A percentile compares a stretch with the other conserved stretches of the same genome.
Evolutionary conservation across 2,329 filamentous ascomycete species (phyloP).

Genomic region (Aspergillus brasiliensis): DNA sequence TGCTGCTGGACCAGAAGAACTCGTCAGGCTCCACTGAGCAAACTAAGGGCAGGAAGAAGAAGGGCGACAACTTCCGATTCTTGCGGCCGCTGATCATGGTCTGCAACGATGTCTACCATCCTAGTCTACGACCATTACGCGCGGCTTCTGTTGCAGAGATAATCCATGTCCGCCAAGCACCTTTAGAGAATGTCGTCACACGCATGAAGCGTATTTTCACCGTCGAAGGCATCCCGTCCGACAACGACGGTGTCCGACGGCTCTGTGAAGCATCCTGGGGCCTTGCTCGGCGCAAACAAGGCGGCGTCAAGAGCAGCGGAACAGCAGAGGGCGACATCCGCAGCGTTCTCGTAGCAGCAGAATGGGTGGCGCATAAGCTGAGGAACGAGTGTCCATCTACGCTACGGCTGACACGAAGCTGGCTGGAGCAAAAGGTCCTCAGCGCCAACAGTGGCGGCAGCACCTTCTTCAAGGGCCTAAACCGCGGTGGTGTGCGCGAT

Average conservation of each 20-base stretch:
- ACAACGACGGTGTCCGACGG: constrained; percentile 81
- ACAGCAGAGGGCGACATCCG: constrained; percentile 60
- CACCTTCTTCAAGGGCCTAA: constrained; percentile 58
- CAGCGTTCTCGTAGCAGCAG: constrained; percentile 64
- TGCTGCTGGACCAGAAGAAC: constrained; percentile 85
- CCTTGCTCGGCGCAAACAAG: constrained; percentile 60
- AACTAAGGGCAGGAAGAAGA: constrained; percentile 54
- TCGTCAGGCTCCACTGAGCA: constrained; percentile 41
- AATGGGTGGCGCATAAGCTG: constrained; percentile 66
- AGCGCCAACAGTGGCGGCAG: constrained; percentile 56
- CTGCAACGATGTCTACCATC: constrained; percentile 96
- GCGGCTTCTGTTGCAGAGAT: constrained; percentile 84
- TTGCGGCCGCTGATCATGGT: constrained; percentile 89
- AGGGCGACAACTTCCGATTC: constrained; percentile 82
- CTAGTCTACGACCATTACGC: constrained; percentile 81
- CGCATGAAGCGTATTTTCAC: constrained; percentile 83
- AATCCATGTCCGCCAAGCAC: constrained; percentile 86
- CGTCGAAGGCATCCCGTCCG: constrained; percentile 83
- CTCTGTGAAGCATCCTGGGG: constrained; percentile 68
- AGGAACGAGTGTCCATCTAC: constrained; percentile 46
- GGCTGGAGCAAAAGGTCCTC: constrained; percentile 63
- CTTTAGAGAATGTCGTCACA: constrained; percentile 79
- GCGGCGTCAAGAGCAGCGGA: constrained; percentile 45
- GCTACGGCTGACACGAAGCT: constrained; percentile 56
- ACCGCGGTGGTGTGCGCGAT: constrained; percentile 64